Evolutionary conservation across 495 filamentous ascomycete genomes (phyloP).

Genomic region (Hypoxylon lenormandii): DNA sequence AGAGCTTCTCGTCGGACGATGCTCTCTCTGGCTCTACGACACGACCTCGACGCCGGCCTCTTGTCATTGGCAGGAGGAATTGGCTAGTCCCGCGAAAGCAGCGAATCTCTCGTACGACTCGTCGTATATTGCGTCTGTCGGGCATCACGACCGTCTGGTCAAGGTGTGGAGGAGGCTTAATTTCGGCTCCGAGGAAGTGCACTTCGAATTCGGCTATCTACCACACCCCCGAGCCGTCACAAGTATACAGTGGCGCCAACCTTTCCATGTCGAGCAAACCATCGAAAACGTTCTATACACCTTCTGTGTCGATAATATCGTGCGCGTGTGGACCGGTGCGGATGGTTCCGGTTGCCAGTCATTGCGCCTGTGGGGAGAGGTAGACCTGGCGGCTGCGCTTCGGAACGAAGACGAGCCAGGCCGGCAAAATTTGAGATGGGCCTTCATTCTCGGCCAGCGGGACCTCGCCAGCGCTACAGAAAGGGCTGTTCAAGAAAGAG

Average conservation of each 20-base stretch:
- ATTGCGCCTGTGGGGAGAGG: slow-evolving; percentile 81
- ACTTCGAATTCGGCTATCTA: slow-evolving; percentile 92
- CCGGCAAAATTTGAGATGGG: slow-evolving; percentile 69
- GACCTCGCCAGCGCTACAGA: slow-evolving; percentile 83
- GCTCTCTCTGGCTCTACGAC: slow-evolving; percentile 76
- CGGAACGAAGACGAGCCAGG: slow-evolving; percentile 62
- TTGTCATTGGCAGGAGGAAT: slow-evolving; percentile 76
- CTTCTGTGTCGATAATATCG: slow-evolving; percentile 81
- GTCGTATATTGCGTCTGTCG: slow-evolving; percentile 83
- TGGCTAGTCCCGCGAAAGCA: slow-evolving; percentile 79
- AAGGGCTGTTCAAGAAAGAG: slow-evolving; percentile 72
- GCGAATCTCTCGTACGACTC: slow-evolving; percentile 88
- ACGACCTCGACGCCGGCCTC: slow-evolving; percentile 63
- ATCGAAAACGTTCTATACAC: slow-evolving; percentile 94
- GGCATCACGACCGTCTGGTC: slow-evolving; percentile 80
- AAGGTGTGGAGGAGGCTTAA: slow-evolving; percentile 93
- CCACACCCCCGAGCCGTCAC: slow-evolving; percentile 83
- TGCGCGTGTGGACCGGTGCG: slow-evolving; percentile 85
- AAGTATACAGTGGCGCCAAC: slow-evolving; percentile 83
- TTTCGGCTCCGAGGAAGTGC: slow-evolving; percentile 83
- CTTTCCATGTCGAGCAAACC: slow-evolving; percentile 78
- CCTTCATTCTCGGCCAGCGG: slow-evolving; percentile 85
- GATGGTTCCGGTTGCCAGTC: slow-evolving; percentile 78
- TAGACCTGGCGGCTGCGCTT: slow-evolving; percentile 81
- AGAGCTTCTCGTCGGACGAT: slow-evolving; percentile 82